Evolutionary conservation across 192 early-diverging fungal species (phyloP), one percentile per base, ranked within the genome.

Genomic region (Linnemannia zychae): DNA sequence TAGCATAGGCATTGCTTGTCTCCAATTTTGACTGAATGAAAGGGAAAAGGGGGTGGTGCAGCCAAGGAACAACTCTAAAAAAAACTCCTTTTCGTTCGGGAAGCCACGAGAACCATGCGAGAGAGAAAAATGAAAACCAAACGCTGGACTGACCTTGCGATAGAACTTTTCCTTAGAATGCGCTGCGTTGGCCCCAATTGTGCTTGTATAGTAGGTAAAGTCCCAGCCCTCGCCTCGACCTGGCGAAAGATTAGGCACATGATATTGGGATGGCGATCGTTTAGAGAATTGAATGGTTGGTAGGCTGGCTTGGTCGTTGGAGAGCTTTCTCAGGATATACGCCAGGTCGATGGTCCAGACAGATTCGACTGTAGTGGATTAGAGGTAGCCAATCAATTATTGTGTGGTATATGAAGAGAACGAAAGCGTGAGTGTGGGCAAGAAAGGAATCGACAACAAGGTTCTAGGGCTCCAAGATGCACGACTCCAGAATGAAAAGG

Each of bases 271-370:
- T 20, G 49, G 71, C 2, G 75, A 34, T 11, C 70, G 67, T 57
- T 68, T 79, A 2, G 72, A 57, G 57, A 78, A 84, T 1, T 69
- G 15, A 38, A 77, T 12, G 24, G 50, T 52, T 13, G 77, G 83
- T 36, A 79, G 7, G 7, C 92, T 88, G 67, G 94, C 88, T 85
- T 92, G 95, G 49, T 92, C 90, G 49, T 85, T 76, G 28, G 83
- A 85, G 31, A 85, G 69, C 20, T 76, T 78, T 69, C 91, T 87
- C 38, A 98, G 87, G 24, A 97, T 74, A 74, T 94, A 96, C 0
- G 93, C 96, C 72, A 98, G 86, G 87, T 98, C 96, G 52, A 98
- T 96, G 12, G 97, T 97, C 97, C 97, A 98, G 1, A 97, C 88
- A 4, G 94, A 94, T n/a, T 92, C 89, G 36, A 88, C 87, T 85